Conservation (phyloP, 129 eudicot genomes). For the Flaveria robusta region DNA sequence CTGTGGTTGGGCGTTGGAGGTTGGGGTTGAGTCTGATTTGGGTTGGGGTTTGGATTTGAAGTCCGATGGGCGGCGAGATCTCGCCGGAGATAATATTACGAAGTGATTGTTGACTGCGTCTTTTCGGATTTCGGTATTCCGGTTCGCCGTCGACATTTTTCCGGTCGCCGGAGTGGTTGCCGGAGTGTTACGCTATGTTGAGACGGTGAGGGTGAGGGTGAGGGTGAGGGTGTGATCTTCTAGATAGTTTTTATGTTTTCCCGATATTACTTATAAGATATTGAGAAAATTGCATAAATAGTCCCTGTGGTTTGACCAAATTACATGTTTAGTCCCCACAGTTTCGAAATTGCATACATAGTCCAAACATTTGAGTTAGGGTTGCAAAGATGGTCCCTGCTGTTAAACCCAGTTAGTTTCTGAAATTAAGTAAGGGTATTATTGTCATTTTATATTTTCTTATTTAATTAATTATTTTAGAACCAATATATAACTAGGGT, state of each 20-base stretch:
- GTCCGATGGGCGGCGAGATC: slow-evolving; percentile 93
- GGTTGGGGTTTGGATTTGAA: slow-evolving; percentile 75
- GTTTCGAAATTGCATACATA: no score
- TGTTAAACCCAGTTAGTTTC: no score
- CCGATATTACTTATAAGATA: no score
- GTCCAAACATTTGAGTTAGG: no score
- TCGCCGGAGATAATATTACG: slow-evolving; percentile 79
- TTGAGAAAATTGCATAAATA: not conserved
- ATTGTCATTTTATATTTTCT: no score
- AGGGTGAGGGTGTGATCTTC: not conserved
- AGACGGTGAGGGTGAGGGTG: slow-evolving; percentile 2
- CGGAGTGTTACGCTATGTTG: slow-evolving; percentile 17
- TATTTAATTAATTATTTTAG: no score
- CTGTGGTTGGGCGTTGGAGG: slow-evolving; percentile 20
- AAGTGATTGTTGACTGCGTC: slow-evolving; percentile 77
- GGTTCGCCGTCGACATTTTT: slow-evolving; percentile 36
- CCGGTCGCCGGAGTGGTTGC: slow-evolving; percentile 17
- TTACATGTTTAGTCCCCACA: no score
- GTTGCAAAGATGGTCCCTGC: no score
- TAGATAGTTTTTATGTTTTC: slow-evolving; percentile 9
- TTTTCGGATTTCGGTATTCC: slow-evolving; percentile 67
- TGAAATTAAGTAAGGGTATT: no score
- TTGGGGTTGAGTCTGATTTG: slow-evolving; percentile 46
- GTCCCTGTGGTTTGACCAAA: no score
- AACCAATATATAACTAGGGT: no score